These are phyloP conservation scores for Xylaria digitata DNA, from an alignment of 2,329 filamentous ascomycete species.

Conservation along the genomic window DNA sequence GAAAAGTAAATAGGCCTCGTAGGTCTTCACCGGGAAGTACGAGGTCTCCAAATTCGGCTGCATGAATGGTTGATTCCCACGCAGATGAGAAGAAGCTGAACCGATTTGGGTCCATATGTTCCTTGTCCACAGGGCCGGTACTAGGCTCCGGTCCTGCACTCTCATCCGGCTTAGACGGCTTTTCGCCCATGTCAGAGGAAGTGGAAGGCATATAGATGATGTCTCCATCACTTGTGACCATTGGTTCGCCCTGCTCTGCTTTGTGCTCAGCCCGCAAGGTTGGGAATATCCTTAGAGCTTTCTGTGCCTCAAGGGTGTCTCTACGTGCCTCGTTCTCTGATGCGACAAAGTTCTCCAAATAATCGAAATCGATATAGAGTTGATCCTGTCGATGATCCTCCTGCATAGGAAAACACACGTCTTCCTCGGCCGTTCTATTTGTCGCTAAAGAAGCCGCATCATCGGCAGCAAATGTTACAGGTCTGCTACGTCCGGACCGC, in stretches of 20 bases:
- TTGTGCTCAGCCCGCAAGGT: slow-evolving; percentile 65
- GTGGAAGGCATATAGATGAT: slow-evolving; percentile 65
- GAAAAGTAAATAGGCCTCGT: slow-evolving; percentile 81
- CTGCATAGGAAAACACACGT: slow-evolving; percentile 88
- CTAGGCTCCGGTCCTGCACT: slow-evolving; percentile 36
- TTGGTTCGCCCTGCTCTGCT: slow-evolving; percentile 44
- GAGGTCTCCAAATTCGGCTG: slow-evolving; percentile 86
- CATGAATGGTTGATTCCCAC: slow-evolving; percentile 92
- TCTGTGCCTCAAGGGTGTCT: slow-evolving; percentile 62
- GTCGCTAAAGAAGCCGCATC: slow-evolving; percentile 71
- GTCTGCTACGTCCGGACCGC: slow-evolving; percentile 56
- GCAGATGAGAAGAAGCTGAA: slow-evolving; percentile 98
- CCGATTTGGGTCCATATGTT: slow-evolving; percentile 73
- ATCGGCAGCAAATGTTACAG: slow-evolving; percentile 67
- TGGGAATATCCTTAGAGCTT: slow-evolving; percentile 65
- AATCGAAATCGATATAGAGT: slow-evolving; percentile 90
- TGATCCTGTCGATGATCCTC: slow-evolving; percentile 76
- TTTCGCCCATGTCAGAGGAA: slow-evolving; percentile 61
- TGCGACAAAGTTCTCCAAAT: slow-evolving; percentile 89
- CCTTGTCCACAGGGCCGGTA: slow-evolving; percentile 49
- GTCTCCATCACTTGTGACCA: slow-evolving; percentile 67
- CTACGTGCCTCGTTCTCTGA: slow-evolving; percentile 63
- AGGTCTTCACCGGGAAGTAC: slow-evolving; percentile 91
- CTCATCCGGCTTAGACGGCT: slow-evolving; percentile 51
- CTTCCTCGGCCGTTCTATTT: slow-evolving; percentile 81